phyloP scores from a whole-genome alignment of 2,329 filamentous ascomycete genomes.

The Trichoderma lentiforme region DNA sequence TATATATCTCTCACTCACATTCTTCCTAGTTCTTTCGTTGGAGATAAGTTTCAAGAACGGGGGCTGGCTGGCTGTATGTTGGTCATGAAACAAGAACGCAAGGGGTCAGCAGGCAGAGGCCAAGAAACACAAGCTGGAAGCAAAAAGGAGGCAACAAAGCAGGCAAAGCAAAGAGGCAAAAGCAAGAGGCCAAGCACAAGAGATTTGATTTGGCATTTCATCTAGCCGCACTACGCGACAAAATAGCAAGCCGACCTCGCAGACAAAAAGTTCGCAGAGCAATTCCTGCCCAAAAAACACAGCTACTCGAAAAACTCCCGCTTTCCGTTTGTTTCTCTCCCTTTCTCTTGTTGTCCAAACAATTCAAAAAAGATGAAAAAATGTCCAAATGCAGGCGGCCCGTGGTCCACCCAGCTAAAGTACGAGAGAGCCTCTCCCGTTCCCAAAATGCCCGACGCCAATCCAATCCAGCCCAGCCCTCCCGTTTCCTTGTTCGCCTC shows the following conservation, averaged over 20 bases:
- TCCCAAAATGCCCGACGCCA: slow-evolving; percentile 7
- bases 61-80: neutral
- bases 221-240: slow-evolving; percentile 5
- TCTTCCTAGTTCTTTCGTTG: neutral
- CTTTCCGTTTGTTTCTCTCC: neutral
- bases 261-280: neutral
- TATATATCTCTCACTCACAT: neutral
- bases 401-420: neutral
- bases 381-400: neutral
- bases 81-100: neutral
- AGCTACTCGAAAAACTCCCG: slow-evolving; percentile 2
- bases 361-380: neutral
- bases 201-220: slow-evolving; percentile 6
- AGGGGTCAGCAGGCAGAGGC: neutral
- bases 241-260: slow-evolving; percentile 6
- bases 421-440: slow-evolving; percentile 5
- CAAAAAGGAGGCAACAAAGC: neutral
- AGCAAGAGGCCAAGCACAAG: neutral
- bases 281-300: neutral
- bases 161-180: neutral
- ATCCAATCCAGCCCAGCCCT: neutral
- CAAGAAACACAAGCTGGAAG: neutral
- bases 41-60: neutral
- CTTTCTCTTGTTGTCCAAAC: neutral
- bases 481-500: neutral